Percentiles rank a stretch among this genome's conserved stretches.
These are phyloP conservation scores for Durio zibethinus DNA, from an alignment of 345 rosid genomes.

Conservation along the genomic window DNA sequence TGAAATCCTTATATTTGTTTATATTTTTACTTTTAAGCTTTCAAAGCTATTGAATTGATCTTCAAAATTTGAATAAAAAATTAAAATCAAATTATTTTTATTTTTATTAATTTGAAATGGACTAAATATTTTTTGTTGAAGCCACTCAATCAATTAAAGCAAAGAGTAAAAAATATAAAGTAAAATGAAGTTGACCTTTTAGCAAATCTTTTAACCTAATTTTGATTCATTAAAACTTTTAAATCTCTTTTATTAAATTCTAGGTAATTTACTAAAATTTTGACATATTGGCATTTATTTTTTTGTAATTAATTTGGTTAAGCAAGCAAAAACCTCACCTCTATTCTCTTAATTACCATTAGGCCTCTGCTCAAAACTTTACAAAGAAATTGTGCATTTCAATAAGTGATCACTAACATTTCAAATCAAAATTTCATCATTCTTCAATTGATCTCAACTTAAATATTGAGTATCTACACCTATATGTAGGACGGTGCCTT, in stretches of 20 bases:
- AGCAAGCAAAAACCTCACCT: background rate
- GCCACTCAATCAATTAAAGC: background rate
- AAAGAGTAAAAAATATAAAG: background rate
- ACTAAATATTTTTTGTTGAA: no score
- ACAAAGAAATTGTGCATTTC: background rate
- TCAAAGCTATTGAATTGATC: background rate
- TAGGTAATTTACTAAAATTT: background rate
- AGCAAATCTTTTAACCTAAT: background rate
- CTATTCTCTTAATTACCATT: background rate
- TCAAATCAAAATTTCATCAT: background rate
- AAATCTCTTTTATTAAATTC: background rate
- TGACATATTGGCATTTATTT: background rate
- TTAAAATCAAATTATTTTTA: no score
- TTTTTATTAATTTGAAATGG: background rate
- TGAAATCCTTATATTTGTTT: no score
- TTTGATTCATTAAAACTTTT: background rate
- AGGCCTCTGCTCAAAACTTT: background rate
- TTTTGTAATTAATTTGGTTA: background rate
- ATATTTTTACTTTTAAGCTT: background rate
- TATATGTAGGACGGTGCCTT: background rate
- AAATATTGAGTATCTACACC: background rate
- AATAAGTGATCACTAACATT: no score
- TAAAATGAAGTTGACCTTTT: background rate
- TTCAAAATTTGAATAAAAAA: background rate
- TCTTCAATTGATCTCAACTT: background rate